Evolutionary conservation across 768 basidiomycete genomes (phyloP).

Genomic region (Hirschioporus abietinus): DNA sequence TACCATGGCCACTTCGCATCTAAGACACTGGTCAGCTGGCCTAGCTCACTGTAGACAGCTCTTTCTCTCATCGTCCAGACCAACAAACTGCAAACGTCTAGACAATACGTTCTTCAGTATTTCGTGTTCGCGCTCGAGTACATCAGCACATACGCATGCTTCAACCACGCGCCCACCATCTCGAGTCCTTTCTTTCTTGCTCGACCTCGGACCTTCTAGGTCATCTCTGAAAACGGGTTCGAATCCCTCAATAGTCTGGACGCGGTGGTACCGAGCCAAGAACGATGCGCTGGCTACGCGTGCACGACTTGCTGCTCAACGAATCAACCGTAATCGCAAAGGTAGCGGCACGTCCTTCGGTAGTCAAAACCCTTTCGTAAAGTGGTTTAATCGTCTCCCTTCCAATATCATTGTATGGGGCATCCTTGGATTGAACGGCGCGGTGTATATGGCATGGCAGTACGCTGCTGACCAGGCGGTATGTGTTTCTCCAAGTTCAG

Average conservation of each 20-base stretch:
- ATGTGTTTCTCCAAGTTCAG: constrained; percentile 8
- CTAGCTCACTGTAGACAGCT: no score
- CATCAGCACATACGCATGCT: background rate
- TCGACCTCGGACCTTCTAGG: background rate
- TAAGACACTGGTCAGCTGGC: no score
- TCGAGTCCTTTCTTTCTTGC: background rate
- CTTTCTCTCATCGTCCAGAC: no score
- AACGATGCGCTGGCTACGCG: background rate
- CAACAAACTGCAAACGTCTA: no score
- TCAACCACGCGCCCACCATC: background rate
- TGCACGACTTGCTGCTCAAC: background rate
- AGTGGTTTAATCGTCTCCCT: constrained; percentile 48
- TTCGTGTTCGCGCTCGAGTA: background rate
- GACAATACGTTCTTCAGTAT: no score
- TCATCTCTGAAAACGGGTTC: no score
- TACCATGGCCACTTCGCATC: no score
- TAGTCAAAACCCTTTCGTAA: background rate
- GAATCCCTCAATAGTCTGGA: background rate
- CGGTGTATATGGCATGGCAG: constrained; percentile 58
- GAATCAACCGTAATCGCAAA: background rate
- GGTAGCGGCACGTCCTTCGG: background rate
- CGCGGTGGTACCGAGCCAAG: background rate
- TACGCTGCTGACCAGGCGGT: constrained; percentile 22
- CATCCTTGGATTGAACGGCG: constrained; percentile 58
- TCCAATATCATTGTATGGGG: constrained; percentile 50